Conservation (phyloP, 192 early-diverging fungal species). For the Paraglomus brasilianum region DNA sequence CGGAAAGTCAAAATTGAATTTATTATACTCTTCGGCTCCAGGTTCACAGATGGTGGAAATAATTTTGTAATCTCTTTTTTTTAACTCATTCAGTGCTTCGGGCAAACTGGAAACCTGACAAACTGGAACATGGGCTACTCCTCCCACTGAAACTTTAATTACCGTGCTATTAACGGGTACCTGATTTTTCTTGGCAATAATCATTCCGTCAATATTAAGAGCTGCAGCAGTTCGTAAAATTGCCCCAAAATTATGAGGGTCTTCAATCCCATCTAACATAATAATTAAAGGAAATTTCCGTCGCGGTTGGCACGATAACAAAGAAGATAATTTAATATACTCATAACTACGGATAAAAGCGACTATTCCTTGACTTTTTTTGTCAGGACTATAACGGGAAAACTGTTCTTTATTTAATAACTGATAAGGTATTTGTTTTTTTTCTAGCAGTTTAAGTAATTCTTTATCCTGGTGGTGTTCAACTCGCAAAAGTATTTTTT, state of each 20-base stretch:
- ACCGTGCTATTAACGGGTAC: constrained; percentile 22
- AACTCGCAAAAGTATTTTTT: neutral
- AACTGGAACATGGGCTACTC: constrained; percentile 14
- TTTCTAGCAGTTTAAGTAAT: neutral
- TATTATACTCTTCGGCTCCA: neutral
- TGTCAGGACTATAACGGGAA: constrained; percentile 23
- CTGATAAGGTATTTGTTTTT: neutral
- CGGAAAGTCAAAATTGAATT: neutral
- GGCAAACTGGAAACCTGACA: constrained; percentile 1
- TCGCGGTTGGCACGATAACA: neutral
- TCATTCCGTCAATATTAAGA: constrained; percentile 18
- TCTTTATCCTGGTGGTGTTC: neutral
- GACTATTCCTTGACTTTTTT: constrained; percentile 26
- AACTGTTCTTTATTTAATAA: constrained; percentile 9
- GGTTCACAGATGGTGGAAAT: constrained; percentile 9
- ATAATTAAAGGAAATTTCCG: constrained; percentile 8
- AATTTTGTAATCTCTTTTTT: constrained; percentile 1
- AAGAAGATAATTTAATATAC: neutral
- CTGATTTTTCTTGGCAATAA: constrained; percentile 24
- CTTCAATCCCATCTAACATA: constrained; percentile 13
- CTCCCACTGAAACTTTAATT: constrained; percentile 18
- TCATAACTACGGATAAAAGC: constrained; percentile 11
- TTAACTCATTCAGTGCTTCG: neutral
- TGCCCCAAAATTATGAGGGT: constrained; percentile 25
- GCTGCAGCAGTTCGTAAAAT: constrained; percentile 11